These are phyloP conservation scores for Boletus subcaerulescens DNA, from an alignment of 768 basidiomycete species.

Conservation along the genomic window DNA sequence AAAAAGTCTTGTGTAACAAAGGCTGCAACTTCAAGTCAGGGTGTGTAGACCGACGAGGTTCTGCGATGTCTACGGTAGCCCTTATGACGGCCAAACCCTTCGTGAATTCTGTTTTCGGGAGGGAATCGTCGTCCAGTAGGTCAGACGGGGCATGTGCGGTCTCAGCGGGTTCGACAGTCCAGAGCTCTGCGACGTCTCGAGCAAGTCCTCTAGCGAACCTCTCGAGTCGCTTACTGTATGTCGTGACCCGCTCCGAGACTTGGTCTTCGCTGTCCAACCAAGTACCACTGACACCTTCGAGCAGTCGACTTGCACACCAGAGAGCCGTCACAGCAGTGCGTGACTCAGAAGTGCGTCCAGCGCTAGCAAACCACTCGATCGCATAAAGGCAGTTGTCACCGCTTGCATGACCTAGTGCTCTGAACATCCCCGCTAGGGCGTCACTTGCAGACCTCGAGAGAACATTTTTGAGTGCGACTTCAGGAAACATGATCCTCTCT, in stretches of 20 bases:
- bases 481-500: constrained; percentile 50
- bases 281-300: constrained; percentile 66
- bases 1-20: constrained; percentile 64
- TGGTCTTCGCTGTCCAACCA: constrained; percentile 35
- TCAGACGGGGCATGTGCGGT: constrained; percentile 16
- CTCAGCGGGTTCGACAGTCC: constrained; percentile 51
- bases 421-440: constrained; percentile 69
- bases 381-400: constrained; percentile 70
- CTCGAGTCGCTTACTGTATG: constrained; percentile 49
- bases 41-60: constrained; percentile 26
- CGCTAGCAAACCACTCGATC: constrained; percentile 77
- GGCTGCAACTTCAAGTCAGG: constrained; percentile 44
- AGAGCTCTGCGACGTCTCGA: constrained; percentile 64
- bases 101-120: constrained; percentile 54
- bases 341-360: constrained; percentile 44
- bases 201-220: constrained; percentile 64
- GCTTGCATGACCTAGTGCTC: constrained; percentile 62
- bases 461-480: constrained; percentile 53
- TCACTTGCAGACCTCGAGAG: constrained; percentile 48
- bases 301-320: constrained; percentile 76
- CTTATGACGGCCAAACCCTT: constrained; percentile 65
- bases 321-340: constrained; percentile 62
- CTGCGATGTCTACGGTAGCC: constrained; percentile 52
- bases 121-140: constrained; percentile 31
- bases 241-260: not conserved